These are phyloP conservation scores for Yarrowia bubula DNA, from an alignment of 805 yeast genomes.

Conservation along the genomic window DNA sequence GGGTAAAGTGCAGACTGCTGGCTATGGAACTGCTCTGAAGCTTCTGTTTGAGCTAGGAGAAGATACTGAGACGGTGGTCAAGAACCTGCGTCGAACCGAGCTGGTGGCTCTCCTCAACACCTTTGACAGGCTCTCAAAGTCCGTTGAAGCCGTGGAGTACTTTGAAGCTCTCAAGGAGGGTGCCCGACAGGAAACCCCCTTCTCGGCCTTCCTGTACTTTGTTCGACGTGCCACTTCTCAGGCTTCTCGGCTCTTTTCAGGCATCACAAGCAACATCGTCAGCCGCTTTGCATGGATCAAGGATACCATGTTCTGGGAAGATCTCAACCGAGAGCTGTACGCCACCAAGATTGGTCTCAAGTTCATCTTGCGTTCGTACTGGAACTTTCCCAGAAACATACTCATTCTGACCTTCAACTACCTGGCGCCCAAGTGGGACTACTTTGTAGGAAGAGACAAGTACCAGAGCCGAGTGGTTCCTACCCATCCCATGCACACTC, in stretches of 20 bases:
- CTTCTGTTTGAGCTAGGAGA: constrained; percentile 74
- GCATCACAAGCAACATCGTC: constrained; percentile 1
- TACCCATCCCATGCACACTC: not conserved
- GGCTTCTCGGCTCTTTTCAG: not conserved
- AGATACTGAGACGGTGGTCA: constrained; percentile 52
- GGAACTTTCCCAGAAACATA: constrained; percentile 63
- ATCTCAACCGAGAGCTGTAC: constrained; percentile 50
- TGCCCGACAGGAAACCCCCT: not conserved
- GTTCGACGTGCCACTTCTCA: not conserved
- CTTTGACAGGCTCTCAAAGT: constrained; percentile 85
- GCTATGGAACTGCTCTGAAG: constrained; percentile 95
- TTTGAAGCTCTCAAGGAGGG: constrained; percentile 43
- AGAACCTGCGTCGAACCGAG: constrained; percentile 71
- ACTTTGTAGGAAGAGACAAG: constrained; percentile 59
- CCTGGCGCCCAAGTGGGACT: constrained; percentile 64
- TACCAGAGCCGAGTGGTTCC: constrained; percentile 3
- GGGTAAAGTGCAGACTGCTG: constrained; percentile 97
- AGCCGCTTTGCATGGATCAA: not conserved
- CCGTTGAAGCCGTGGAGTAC: constrained; percentile 68
- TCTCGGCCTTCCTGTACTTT: not conserved
- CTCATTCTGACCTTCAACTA: constrained; percentile 51
- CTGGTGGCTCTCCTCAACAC: constrained; percentile 89
- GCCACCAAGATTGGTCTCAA: constrained; percentile 58
- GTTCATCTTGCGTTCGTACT: constrained; percentile 66
- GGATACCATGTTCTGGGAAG: constrained; percentile 39